phyloP scores from a whole-genome alignment of 345 rosid genomes.

The Excoecaria agallocha region DNA sequence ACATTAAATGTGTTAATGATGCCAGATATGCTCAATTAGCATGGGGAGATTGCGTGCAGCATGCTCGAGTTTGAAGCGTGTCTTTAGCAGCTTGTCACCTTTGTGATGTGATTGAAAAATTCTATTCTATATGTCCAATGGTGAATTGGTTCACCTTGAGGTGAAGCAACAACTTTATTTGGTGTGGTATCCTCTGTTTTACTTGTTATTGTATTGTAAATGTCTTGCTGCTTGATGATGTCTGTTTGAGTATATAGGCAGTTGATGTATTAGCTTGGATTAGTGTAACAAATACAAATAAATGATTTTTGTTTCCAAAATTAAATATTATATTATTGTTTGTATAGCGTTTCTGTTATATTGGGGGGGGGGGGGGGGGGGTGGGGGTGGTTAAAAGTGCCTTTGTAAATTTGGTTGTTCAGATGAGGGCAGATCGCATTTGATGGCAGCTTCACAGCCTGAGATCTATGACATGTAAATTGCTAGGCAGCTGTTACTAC shows the following conservation, averaged over 20 bases:
- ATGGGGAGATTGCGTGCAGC: constrained; percentile 61
- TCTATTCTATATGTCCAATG: background rate
- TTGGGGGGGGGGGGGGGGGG: no score
- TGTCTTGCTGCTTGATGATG: background rate
- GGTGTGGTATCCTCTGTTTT: background rate
- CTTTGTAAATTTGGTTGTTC: background rate
- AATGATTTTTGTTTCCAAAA: background rate
- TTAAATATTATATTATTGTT: background rate
- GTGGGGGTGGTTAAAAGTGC: no score
- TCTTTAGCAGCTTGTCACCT: constrained; percentile 52
- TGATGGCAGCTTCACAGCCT: no score
- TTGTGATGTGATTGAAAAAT: background rate
- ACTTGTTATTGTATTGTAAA: constrained; percentile 9
- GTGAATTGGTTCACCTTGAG: no score
- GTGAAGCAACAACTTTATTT: constrained; percentile 2
- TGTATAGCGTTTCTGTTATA: background rate
- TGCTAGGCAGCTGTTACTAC: no score
- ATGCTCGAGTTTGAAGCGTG: constrained; percentile 82
- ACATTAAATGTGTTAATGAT: background rate
- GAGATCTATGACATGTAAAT: no score
- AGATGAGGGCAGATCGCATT: no score
- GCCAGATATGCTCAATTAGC: constrained; percentile 65
- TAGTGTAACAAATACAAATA: constrained; percentile 3
- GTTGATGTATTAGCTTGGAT: background rate
- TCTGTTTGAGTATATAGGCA: constrained; percentile 10